These are phyloP conservation scores for Magnusiomyces clavatus DNA, from an alignment of 1,139 yeast species.

Conservation along the genomic window DNA sequence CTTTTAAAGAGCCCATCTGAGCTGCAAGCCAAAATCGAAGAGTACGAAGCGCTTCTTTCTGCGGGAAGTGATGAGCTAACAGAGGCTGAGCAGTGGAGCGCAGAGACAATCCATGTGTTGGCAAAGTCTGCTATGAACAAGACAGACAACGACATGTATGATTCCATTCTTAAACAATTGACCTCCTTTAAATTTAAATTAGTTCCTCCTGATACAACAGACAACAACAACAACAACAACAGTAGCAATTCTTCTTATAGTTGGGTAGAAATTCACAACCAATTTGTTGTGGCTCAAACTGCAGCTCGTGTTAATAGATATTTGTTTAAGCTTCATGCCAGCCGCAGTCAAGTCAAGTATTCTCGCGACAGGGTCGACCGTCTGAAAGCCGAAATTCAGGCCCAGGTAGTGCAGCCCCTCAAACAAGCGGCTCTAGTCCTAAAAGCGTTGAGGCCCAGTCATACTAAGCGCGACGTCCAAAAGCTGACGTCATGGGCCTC, in stretches of 20 bases:
- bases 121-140: slow-evolving; percentile 16
- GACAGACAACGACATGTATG: slow-evolving; percentile 13
- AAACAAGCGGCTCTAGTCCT: slow-evolving; percentile 17
- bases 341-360: slow-evolving; percentile 17
- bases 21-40: slow-evolving; percentile 11
- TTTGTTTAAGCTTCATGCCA: background rate
- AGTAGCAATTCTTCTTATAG: no score
- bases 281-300: background rate
- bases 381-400: slow-evolving; percentile 11
- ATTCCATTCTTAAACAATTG: slow-evolving; percentile 10
- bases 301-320: background rate
- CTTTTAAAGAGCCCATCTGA: slow-evolving; percentile 17
- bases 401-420: slow-evolving; percentile 11
- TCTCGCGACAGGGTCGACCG: slow-evolving; percentile 11
- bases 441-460: slow-evolving; percentile 17
- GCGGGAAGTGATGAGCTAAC: slow-evolving; percentile 22
- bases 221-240: slow-evolving; percentile 16
- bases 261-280: slow-evolving; percentile 9
- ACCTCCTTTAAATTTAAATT: slow-evolving; percentile 5
- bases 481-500: slow-evolving; percentile 21
- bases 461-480: slow-evolving; percentile 15
- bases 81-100: slow-evolving; percentile 33
- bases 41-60: background rate
- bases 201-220: slow-evolving; percentile 18
- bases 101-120: slow-evolving; percentile 20